These are phyloP conservation scores for Periconia sp. DNA, from an alignment of 2,329 filamentous ascomycete species.

Conservation along the genomic window DNA sequence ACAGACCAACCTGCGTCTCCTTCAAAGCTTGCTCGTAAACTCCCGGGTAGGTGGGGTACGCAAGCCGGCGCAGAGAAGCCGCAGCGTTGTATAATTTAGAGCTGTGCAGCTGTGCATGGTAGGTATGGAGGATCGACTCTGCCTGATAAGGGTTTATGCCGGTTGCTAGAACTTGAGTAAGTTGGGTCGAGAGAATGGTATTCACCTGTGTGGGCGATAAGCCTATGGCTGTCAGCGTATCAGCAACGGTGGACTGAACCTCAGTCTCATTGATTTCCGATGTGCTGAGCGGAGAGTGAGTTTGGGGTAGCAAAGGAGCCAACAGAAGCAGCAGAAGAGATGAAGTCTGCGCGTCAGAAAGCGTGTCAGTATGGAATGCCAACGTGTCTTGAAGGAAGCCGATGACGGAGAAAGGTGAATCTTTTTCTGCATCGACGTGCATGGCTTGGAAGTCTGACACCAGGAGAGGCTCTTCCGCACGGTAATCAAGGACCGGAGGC, in stretches of 20 bases:
- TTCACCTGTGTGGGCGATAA: constrained; percentile 43
- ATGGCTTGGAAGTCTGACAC: constrained; percentile 41
- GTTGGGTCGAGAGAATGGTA: constrained; percentile 42
- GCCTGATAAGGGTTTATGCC: constrained; percentile 55
- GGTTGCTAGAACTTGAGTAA: constrained; percentile 44
- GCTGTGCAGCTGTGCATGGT: constrained; percentile 57
- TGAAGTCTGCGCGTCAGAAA: constrained; percentile 51
- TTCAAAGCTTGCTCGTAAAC: constrained; percentile 60
- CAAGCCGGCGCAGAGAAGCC: constrained; percentile 57
- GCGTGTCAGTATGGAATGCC: constrained; percentile 43
- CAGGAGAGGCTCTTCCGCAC: constrained; percentile 31
- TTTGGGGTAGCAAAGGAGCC: constrained; percentile 48
- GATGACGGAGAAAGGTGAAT: constrained; percentile 44
- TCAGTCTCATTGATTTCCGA: constrained; percentile 30
- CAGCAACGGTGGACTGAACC: constrained; percentile 43
- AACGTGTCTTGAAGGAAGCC: constrained; percentile 47
- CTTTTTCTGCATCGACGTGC: constrained; percentile 35
- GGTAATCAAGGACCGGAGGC: constrained; percentile 25
- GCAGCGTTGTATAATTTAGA: constrained; percentile 54
- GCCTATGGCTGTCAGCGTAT: constrained; percentile 42
- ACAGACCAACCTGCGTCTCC: constrained; percentile 57
- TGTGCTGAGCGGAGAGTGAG: constrained; percentile 34
- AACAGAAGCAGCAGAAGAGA: constrained; percentile 51
- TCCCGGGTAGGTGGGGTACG: constrained; percentile 57
- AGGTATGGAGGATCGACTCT: constrained; percentile 58